A percentile compares a stretch with the other conserved stretches of the same genome.
phyloP scores from a whole-genome alignment of 345 rosid genomes.

The Corchorus olitorius region DNA sequence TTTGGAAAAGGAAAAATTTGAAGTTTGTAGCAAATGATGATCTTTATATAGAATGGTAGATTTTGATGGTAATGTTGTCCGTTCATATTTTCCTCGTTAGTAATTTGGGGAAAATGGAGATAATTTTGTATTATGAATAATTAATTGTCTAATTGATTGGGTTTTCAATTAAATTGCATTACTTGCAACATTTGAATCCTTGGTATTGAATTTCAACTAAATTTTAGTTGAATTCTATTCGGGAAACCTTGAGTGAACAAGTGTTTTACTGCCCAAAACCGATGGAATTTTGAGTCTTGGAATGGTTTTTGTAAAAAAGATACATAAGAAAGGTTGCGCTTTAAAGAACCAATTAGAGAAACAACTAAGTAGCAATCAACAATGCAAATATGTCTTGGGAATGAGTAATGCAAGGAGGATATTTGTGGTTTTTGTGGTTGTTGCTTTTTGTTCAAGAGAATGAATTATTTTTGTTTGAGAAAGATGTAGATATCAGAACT shows the following conservation, averaged over 20 bases:
- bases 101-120: background rate
- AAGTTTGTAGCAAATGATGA: background rate
- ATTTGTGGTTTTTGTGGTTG: background rate
- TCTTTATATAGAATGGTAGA: no score
- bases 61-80: background rate
- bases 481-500: background rate
- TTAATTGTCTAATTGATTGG: background rate
- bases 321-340: no score
- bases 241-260: background rate
- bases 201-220: background rate
- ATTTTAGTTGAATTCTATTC: conserved; percentile 1
- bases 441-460: background rate
- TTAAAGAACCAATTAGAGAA: background rate
- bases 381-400: background rate
- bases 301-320: background rate
- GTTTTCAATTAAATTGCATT: background rate
- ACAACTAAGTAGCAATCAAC: background rate
- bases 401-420: background rate
- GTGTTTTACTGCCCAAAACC: background rate
- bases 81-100: background rate
- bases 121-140: background rate
- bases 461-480: background rate
- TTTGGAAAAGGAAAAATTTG: background rate
- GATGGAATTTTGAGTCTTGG: background rate
- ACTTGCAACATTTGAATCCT: background rate